phyloP scores from a whole-genome alignment of 371 early-diverging fungal species.

The Syncephalastrum monosporum region DNA sequence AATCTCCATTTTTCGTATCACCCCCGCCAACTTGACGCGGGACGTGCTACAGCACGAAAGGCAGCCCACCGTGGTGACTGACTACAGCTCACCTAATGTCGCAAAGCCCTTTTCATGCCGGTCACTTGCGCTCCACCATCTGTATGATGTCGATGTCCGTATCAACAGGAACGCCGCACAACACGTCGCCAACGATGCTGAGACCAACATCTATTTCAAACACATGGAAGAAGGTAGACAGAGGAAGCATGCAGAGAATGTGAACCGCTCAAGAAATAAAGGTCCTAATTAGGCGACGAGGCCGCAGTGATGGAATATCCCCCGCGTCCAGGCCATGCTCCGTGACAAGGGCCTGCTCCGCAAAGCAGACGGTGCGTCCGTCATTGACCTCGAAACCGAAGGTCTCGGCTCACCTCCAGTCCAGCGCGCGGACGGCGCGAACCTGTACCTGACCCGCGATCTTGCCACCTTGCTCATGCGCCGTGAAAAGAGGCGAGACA shows the following conservation, averaged over 20 bases:
- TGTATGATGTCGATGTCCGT: conserved; percentile 94
- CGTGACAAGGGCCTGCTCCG: conserved; percentile 18
- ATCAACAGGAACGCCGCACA: conserved; percentile 71
- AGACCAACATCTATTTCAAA: conserved; percentile 90
- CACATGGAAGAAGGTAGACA: conserved; percentile 85
- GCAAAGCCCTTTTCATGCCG: conserved; percentile 99
- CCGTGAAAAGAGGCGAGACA: conserved; percentile 72
- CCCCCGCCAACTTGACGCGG: conserved; percentile 43
- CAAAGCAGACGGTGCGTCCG: conserved; percentile 64
- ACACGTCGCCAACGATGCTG: conserved; percentile 60
- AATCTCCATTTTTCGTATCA: conserved; percentile 74
- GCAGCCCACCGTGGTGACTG: conserved; percentile 72
- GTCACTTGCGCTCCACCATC: conserved; percentile 98
- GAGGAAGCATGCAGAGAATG: not conserved
- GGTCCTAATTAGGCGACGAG: conserved; percentile 41
- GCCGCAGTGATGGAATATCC: conserved; percentile 66
- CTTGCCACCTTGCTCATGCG: conserved; percentile 90
- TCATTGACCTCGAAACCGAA: conserved; percentile 71
- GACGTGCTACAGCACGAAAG: conserved; percentile 11
- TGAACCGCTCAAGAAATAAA: no score
- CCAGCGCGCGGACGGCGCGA: conserved; percentile 88
- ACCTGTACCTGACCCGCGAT: conserved; percentile 96
- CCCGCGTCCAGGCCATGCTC: conserved; percentile 68
- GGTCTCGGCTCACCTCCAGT: conserved; percentile 78
- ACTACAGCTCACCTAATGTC: conserved; percentile 98